A percentile compares a stretch with the other conserved stretches of the same genome.
Conservation (phyloP, 257 asterid genomes). For the Solanum corneliomulleri region DNA sequence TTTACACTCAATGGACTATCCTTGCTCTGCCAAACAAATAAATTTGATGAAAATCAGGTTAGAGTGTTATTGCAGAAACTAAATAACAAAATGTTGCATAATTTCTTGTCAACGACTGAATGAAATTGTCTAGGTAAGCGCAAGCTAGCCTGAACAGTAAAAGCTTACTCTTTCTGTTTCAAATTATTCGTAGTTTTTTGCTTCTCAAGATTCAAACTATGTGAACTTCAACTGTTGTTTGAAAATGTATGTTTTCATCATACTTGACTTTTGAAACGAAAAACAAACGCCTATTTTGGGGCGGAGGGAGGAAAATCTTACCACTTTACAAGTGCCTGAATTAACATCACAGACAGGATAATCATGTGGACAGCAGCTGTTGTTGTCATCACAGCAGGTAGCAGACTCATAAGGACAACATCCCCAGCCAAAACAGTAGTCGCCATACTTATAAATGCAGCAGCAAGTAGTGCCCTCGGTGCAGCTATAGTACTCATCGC, state of each 20-base stretch:
- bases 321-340: conserved; percentile 64
- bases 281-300: neutral
- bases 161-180: neutral
- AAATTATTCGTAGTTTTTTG: neutral
- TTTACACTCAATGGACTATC: conserved; percentile 45
- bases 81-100: neutral
- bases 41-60: neutral
- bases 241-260: neutral
- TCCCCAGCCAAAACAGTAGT: conserved; percentile 70
- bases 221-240: neutral
- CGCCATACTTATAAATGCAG: conserved; percentile 45
- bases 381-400: conserved; percentile 75
- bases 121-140: neutral
- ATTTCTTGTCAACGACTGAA: neutral
- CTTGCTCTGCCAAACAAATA: conserved; percentile 39
- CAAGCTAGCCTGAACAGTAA: neutral
- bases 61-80: neutral
- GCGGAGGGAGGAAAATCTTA: conserved; percentile 6
- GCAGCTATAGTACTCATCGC: conserved; percentile 67
- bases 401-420: conserved; percentile 90
- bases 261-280: neutral
- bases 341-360: conserved; percentile 61
- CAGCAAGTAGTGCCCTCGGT: conserved; percentile 70
- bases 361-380: conserved; percentile 85
- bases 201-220: neutral